Evolutionary conservation across 257 asterid species (phyloP).

Genomic region (Capsicum baccatum): DNA sequence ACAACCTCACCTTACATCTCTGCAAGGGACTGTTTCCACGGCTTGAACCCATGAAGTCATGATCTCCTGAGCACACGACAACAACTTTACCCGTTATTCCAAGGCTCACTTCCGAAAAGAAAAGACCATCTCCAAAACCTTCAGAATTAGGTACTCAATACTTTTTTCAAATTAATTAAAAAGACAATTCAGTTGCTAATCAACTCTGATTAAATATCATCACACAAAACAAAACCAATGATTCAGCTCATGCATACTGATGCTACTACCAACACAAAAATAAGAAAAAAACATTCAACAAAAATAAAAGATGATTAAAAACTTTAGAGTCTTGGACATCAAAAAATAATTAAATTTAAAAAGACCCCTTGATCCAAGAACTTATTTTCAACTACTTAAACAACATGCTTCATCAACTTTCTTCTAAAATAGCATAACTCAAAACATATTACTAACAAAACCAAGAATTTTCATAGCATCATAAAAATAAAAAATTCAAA

Average conservation of each 20-base stretch:
- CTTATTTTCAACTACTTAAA: neutral
- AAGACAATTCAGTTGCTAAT: neutral
- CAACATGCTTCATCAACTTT: neutral
- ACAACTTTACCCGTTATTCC: too few species aligned
- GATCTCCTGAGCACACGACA: too few species aligned
- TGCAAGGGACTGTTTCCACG: too few species aligned
- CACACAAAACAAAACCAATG: slow-evolving; percentile 1
- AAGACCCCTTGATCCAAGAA: neutral
- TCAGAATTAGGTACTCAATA: neutral
- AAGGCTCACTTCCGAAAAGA: neutral
- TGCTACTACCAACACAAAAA: neutral
- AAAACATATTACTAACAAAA: neutral
- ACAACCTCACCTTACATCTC: too few species aligned
- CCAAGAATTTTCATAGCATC: neutral
- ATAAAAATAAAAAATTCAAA: neutral
- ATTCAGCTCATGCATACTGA: neutral
- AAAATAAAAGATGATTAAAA: neutral
- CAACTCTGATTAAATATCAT: neutral
- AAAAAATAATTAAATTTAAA: neutral
- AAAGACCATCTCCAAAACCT: neutral
- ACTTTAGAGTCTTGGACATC: neutral
- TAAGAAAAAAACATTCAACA: neutral
- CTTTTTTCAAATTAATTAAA: neutral
- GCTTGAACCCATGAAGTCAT: too few species aligned
- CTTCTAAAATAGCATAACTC: neutral